These are phyloP conservation scores for Lactarius sanguifluus DNA, from an alignment of 768 basidiomycete species.

Conservation along the genomic window DNA sequence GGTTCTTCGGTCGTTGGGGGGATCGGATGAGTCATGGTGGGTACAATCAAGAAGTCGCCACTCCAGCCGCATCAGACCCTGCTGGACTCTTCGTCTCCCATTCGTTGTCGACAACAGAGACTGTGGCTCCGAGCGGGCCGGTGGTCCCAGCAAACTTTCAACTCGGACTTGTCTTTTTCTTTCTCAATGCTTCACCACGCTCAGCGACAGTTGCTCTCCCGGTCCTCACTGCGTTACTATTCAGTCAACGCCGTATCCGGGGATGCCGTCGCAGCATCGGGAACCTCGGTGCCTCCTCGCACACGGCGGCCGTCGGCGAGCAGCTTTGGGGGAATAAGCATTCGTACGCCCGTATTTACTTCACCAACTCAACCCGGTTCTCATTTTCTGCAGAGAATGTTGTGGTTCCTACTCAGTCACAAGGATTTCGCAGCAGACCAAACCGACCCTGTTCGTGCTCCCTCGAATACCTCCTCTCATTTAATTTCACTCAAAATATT, in stretches of 20 bases:
- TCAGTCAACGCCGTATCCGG: not conserved
- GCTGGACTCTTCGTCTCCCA: not conserved
- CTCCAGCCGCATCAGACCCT: not conserved
- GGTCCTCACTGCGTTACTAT: conserved; percentile 15
- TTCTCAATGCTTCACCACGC: conserved; percentile 17
- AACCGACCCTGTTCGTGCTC: not conserved
- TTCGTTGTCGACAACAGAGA: not conserved
- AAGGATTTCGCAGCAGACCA: not conserved
- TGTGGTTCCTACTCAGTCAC: not conserved
- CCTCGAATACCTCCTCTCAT: not conserved
- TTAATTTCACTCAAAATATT: not conserved
- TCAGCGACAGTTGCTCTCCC: conserved; percentile 16
- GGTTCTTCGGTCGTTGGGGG: not conserved
- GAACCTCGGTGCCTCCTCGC: not conserved
- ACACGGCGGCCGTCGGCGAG: conserved; percentile 18
- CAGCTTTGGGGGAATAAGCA: conserved; percentile 25
- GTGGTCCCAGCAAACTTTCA: not conserved
- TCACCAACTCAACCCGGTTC: not conserved
- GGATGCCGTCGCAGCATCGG: not conserved
- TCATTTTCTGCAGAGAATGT: conserved; percentile 21
- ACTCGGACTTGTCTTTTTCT: not conserved
- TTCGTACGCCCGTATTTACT: conserved; percentile 12
- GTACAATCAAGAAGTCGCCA: not conserved
- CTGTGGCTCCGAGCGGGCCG: not conserved
- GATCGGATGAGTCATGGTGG: not conserved